Base-by-base conservation (phyloP, 208 protist genomes). In the Trypanosoma caninum region DNA sequence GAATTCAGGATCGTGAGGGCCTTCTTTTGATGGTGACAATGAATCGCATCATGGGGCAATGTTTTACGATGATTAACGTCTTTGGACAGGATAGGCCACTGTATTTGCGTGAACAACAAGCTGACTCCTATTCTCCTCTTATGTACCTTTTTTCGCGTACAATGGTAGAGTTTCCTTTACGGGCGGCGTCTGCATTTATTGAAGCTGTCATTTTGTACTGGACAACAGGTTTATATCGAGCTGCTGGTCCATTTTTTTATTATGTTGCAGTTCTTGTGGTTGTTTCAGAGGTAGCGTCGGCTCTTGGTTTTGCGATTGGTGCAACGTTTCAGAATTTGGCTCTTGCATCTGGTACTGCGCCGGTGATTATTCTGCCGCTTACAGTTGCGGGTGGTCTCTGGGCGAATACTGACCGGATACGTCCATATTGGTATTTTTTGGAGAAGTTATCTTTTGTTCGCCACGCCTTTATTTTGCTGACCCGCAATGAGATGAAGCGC, bases 401-500 rank as follows among this genome's bases (percentile, higher is more conserved):
- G 33, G 86, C 82, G 16, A 88, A 59, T 56, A 86, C 80, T 20
- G 55, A 65, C 23, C 76, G 80, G 25, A 65, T 93, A 41, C 76
- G 75, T 3, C 82, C 81, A 22, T 89, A 93, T 72, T 93, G 82
- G 78, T 86, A 87, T 64, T 88, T 77, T 74, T 28, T 93, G 37
- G 78, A 93, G 66, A 89, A 90, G 61, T 74, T 60, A 9, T 87
- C 80, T 18, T 84, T 85, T 66, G 70, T 89, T 42, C 80, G 86
- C 16, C 72, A 93, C 25, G 70, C 68, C 10, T 88, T 72, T 57
- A 87, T 89, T 27, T 41, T 90, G 7, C 42, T 90, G 33, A 34
- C 78, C 42, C 70, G 76, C 18, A 90, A 89, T 61, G 80, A 93
- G 65, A 69, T 93, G 34, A 60, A 77, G 48, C 56, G 74, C 44